Conservation (phyloP, 306 rosid genomes). For the Geum urbanum region DNA sequence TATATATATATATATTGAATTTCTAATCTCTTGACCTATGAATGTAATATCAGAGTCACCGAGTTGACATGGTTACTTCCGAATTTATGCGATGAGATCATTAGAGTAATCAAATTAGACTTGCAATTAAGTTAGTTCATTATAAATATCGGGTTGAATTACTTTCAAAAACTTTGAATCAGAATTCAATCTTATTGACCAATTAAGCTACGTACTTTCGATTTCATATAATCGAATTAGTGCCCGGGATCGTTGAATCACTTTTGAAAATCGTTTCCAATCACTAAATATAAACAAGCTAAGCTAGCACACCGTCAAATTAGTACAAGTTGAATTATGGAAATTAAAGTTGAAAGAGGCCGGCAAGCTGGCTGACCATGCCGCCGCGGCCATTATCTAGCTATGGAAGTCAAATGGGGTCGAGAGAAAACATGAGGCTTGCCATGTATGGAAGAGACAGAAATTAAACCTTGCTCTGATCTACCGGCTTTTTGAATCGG, state of each 20-base stretch:
- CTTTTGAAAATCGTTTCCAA: not conserved
- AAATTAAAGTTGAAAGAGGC: not conserved
- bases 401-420: conserved; percentile 21
- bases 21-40: too few relatives aligned
- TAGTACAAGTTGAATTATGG: not conserved
- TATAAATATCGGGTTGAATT: too few relatives aligned
- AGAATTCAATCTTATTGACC: too few relatives aligned
- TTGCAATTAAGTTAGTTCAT: too few relatives aligned
- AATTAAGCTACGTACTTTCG: too few relatives aligned
- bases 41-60: too few relatives aligned
- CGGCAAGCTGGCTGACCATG: conserved; percentile 4
- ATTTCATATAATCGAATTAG: not conserved
- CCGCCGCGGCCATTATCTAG: not conserved
- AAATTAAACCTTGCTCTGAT: not conserved
- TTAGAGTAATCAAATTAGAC: too few relatives aligned
- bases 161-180: too few relatives aligned
- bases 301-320: conserved; percentile 11
- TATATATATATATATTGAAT: too few relatives aligned
- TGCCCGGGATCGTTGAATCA: too few relatives aligned
- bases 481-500: conserved; percentile 16
- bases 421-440: conserved; percentile 17
- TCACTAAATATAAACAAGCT: not conserved
- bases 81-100: too few relatives aligned
- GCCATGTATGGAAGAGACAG: conserved; percentile 21
- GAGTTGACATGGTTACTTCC: too few relatives aligned